Evolutionary conservation across 768 basidiomycete species (phyloP).

Genomic region (Auriscalpium orientale): DNA sequence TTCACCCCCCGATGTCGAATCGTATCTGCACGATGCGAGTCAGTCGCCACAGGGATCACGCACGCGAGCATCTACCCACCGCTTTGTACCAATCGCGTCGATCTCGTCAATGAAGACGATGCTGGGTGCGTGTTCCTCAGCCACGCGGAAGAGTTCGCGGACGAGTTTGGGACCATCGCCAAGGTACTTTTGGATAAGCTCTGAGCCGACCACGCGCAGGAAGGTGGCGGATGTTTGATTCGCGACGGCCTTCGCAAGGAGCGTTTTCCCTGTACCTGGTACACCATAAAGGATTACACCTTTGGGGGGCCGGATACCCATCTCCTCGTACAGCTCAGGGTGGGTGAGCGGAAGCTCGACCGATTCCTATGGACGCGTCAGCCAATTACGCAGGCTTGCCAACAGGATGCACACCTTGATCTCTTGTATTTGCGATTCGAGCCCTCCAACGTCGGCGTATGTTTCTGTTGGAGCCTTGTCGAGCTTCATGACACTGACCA

Average conservation of each 20-base stretch:
- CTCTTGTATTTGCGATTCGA: conserved; percentile 96
- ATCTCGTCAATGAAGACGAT: conserved; percentile 93
- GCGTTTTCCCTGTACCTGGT: conserved; percentile 96
- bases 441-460: conserved; percentile 96
- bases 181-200: conserved; percentile 98
- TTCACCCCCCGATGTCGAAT: conserved; percentile 97
- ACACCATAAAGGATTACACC: conserved; percentile 99
- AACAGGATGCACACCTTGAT: conserved; percentile 63
- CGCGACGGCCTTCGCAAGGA: conserved; percentile 94
- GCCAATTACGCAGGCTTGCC: not conserved
- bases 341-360: conserved; percentile 97
- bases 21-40: conserved; percentile 53
- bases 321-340: conserved; percentile 97
- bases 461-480: conserved; percentile 99
- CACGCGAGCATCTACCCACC: conserved; percentile 37
- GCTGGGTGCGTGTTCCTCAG: conserved; percentile 96
- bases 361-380: conserved; percentile 64
- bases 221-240: conserved; percentile 99
- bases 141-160: conserved; percentile 92
- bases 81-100: conserved; percentile 77
- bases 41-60: no score
- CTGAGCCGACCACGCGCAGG: conserved; percentile 93
- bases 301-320: conserved; percentile 99
- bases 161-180: conserved; percentile 98
- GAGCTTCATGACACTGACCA: conserved; percentile 97